Evolutionary conservation across 2,329 filamentous ascomycete species (phyloP), one percentile per base, ranked within the genome.

Genomic region (Dendryphion nanum): DNA sequence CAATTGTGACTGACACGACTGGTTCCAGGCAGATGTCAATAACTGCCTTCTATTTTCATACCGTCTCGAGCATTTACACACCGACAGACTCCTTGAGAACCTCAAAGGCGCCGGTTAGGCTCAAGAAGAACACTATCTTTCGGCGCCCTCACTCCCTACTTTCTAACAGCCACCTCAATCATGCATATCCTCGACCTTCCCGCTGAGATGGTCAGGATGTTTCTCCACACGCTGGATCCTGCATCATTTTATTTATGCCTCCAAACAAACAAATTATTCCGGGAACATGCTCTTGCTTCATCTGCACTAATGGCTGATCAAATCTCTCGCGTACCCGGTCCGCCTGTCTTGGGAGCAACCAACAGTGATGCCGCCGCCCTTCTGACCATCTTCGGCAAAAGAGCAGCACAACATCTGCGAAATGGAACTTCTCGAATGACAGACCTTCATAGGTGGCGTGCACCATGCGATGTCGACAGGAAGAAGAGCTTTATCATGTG

Each of bases 171-270:
- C n/a, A n/a, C n/a, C n/a, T n/a, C n/a, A n/a, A n/a, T n/a, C n/a
- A n/a, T n/a, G n/a, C n/a, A n/a, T n/a, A n/a, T n/a, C n/a, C n/a
- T n/a, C n/a, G n/a, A n/a, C 8, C 41, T 58, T 8, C 51, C 53
- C 12, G 33, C 50, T 3, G 55, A 58, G 37, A 35, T 56, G 14
- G 19, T 56, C 10, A 28, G 41, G 17, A 30, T 47, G 17, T 42
- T 58, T 8, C 40, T 58, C 5, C 28, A 40, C 15, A 30, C n/a
- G 4, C 43, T 58, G 13, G 55, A 57, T 32, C 51, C 55, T 3
- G 31, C 37, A 18, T 51, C 47, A 6, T 55, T 58, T 31, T 55
- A 45, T 24, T 19, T 44, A 5, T 48, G 45, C 21, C 37, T 54
- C 6, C 43, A 38, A 28, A 45, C 46, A 15, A 48, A 42, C 39